phyloP scores from a whole-genome alignment of 1,284 basidiomycete species.

The Taiwanofungus camphoratus region DNA sequence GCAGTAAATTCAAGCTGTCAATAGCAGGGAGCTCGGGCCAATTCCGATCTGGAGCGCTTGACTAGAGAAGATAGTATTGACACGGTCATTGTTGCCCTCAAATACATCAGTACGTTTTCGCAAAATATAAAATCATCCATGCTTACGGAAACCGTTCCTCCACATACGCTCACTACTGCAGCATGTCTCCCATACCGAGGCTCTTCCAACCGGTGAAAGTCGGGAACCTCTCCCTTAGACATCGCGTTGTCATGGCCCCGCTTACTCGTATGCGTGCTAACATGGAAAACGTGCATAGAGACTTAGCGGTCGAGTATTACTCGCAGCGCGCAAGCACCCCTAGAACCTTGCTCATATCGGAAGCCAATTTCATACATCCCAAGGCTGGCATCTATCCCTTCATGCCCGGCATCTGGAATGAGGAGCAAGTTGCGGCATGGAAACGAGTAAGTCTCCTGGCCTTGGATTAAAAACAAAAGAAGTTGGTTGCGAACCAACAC shows the following conservation, averaged over 20 bases:
- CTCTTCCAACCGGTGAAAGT: conserved; percentile 38
- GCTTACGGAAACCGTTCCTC: no score
- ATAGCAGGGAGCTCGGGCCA: no score
- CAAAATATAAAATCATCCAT: no score
- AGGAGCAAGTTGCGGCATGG: conserved; percentile 39
- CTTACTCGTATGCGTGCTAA: conserved; percentile 32
- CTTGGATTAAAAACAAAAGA: no score
- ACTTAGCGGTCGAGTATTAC: conserved; percentile 35
- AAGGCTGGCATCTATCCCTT: conserved; percentile 31
- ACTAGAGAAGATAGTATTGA: no score
- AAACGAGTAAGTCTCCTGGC: conserved; percentile 29
- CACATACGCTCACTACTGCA: no score
- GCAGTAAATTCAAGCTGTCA: no score
- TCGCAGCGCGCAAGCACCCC: conserved; percentile 34
- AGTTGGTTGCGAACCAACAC: no score
- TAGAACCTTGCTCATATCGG: conserved; percentile 42
- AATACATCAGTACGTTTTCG: no score
- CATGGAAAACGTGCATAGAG: conserved; percentile 12
- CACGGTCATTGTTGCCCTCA: no score
- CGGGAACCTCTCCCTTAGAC: conserved; percentile 30
- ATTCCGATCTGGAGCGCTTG: no score
- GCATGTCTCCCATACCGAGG: neutral
- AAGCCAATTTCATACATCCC: conserved; percentile 35
- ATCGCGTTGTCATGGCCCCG: conserved; percentile 40
- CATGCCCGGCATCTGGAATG: conserved; percentile 36